These are phyloP conservation scores for Leptomonas pyrrhocoris DNA, from an alignment of 208 protist species.

Conservation along the genomic window DNA sequence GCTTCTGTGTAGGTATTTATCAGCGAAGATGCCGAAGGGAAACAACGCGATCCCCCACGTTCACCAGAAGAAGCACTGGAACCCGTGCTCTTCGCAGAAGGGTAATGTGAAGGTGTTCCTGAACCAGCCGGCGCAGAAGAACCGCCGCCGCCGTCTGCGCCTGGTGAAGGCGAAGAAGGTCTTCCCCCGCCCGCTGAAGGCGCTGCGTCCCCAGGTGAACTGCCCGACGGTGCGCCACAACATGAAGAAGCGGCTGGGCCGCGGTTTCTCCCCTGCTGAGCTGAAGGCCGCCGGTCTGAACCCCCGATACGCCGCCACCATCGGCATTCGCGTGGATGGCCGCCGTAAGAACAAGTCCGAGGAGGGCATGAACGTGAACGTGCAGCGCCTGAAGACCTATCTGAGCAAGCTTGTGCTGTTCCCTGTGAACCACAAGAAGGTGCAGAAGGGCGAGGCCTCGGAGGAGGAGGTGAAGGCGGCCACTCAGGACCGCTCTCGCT, in stretches of 20 bases:
- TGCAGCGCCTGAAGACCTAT: conserved; percentile 97
- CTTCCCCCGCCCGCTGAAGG: conserved; percentile 95
- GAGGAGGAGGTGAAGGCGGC: conserved; percentile 77
- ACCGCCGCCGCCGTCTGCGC: conserved; percentile 79
- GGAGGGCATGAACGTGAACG: conserved; percentile 94
- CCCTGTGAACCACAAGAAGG: conserved; percentile 89
- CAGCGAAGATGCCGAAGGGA: conserved; percentile 93
- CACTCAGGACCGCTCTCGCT: conserved; percentile 75
- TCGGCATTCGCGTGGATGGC: conserved; percentile 97
- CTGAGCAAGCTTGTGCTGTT: conserved; percentile 95
- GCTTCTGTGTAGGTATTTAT: conserved; percentile 18
- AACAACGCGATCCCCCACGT: conserved; percentile 97
- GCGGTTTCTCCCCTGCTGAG: conserved; percentile 97
- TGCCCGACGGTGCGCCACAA: conserved; percentile 96
- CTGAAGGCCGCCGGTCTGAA: conserved; percentile 93
- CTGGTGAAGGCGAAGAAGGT: conserved; percentile 90
- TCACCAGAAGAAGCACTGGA: conserved; percentile 97
- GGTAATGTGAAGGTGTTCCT: conserved; percentile 91
- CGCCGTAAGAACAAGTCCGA: conserved; percentile 96
- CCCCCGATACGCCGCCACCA: conserved; percentile 88
- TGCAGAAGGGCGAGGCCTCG: conserved; percentile 77
- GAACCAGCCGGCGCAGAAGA: conserved; percentile 90
- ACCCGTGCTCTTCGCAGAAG: conserved; percentile 92
- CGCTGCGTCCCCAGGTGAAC: conserved; percentile 96
- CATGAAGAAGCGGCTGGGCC: conserved; percentile 94